Percentiles rank a stretch among this genome's conserved stretches.
Conservation (phyloP, 108 stramenopile species). For the Mayamaea pseudoterrestris region DNA sequence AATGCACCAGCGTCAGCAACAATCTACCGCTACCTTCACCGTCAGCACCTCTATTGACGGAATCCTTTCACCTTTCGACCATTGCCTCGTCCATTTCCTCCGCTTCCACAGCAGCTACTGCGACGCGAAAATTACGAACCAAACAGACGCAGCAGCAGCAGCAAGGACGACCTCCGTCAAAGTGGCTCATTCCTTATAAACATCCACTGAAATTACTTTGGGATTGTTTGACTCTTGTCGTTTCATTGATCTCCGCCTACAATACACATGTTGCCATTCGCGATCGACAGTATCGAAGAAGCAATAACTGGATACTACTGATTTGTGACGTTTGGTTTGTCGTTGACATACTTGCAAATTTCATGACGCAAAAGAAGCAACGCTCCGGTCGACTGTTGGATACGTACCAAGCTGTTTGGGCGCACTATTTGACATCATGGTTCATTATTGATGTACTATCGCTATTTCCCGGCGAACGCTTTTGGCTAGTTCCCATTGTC, state of each 20-base stretch:
- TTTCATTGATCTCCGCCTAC: slow-evolving; percentile 54
- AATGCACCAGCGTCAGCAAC: too few relatives aligned
- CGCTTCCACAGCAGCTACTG: too few relatives aligned
- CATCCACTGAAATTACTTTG: slow-evolving; percentile 72
- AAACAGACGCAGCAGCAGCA: too few relatives aligned
- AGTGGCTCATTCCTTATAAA: slow-evolving; percentile 56
- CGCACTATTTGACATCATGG: slow-evolving; percentile 77
- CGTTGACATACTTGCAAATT: slow-evolving; percentile 71
- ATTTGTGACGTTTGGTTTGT: slow-evolving; percentile 71
- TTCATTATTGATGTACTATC: slow-evolving; percentile 66
- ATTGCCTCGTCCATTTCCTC: too few relatives aligned
- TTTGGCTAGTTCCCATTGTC: slow-evolving; percentile 67
- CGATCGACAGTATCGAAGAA: slow-evolving; percentile 33
- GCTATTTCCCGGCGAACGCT: slow-evolving; percentile 63
- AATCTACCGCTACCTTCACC: too few relatives aligned
- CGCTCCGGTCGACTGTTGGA: slow-evolving; percentile 37
- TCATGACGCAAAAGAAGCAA: slow-evolving; percentile 66
- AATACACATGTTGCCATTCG: slow-evolving; percentile 58
- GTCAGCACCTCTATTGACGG: too few relatives aligned
- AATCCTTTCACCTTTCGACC: too few relatives aligned
- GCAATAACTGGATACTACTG: slow-evolving; percentile 27
- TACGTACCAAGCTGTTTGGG: slow-evolving; percentile 61
- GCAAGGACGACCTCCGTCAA: too few relatives aligned
- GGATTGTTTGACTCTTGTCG: slow-evolving; percentile 65
- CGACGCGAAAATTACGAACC: too few relatives aligned